Evolutionary conservation across 768 basidiomycete species (phyloP).

Genomic region (Dioszegia hungarica): DNA sequence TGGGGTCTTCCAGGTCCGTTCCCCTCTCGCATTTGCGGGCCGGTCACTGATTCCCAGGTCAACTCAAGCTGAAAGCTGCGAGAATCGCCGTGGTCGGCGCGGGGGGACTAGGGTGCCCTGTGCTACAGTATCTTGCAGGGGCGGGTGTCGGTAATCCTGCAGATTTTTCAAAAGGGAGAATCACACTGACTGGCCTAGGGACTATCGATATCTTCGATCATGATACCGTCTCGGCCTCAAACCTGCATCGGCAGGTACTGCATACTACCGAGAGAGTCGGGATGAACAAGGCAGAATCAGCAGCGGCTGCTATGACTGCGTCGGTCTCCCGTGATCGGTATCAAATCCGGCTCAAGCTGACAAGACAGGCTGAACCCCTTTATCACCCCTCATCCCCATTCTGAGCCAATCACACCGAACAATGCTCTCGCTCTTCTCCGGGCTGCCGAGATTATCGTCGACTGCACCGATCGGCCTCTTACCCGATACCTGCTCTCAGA

Average conservation of each 20-base stretch:
- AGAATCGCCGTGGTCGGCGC: conserved; percentile 86
- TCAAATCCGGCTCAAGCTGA: background rate
- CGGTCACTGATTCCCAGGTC: conserved; percentile 55
- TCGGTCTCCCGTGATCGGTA: conserved; percentile 43
- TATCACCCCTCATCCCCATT: conserved; percentile 59
- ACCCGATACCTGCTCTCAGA: conserved; percentile 93
- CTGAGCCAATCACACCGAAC: conserved; percentile 54
- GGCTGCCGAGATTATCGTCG: conserved; percentile 71
- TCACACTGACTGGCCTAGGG: conserved; percentile 56
- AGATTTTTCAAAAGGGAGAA: background rate
- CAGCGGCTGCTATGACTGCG: conserved; percentile 65
- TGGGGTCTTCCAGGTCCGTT: conserved; percentile 74
- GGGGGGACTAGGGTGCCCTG: conserved; percentile 93
- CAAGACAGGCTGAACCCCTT: conserved; percentile 66
- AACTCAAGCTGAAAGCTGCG: conserved; percentile 69
- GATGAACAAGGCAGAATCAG: conserved; percentile 74
- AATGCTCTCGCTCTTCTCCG: conserved; percentile 59
- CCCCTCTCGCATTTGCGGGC: background rate
- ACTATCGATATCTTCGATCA: conserved; percentile 81
- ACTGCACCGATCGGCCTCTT: conserved; percentile 90
- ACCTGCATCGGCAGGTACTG: conserved; percentile 88
- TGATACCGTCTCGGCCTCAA: conserved; percentile 79
- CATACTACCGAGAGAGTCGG: conserved; percentile 70
- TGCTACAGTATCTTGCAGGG: conserved; percentile 86
- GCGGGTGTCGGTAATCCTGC: conserved; percentile 78